Evolutionary conservation across 2,329 filamentous ascomycete species (phyloP), one percentile per base, ranked within the genome.

Genomic region (Niveomyces coronatus): DNA sequence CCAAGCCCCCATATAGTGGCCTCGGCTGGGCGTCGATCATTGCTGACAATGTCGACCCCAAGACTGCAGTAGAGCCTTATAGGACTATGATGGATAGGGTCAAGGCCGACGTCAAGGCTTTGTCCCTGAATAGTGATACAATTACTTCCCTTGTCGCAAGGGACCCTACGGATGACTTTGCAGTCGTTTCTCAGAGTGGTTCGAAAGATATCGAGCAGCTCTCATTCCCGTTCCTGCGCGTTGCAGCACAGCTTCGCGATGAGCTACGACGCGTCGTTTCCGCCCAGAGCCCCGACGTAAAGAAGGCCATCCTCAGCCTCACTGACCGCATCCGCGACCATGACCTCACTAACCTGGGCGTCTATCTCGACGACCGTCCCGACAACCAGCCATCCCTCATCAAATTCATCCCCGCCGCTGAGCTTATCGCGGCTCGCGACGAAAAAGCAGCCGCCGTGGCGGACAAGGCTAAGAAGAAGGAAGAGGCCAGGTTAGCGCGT

Each of bases 331-430:
- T 95, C 30, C 82, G 88, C 37, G 85, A 95, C 55, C 70, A 76
- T 9, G 78, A 88, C 40, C 74, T 95, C 9, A 88, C 84, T 50
- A 79, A 88, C 41, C 65, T 93, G 0, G 85, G 82, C 26, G 82
- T 95, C 41, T 93, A 93, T 53, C 76, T 95, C 1, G 88, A 95
- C 53, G 88, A 95, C 52, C 76, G 85, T 35, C 64, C 64, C n/a
- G 73, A 72, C 32, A 66, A 65, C 39, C 70, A 70, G 53, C 80
- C 76, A 0, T 85, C 86, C 1, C 70, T 94, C 22, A 80, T 94
- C 44, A 78, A 77, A 50, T 77, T 78, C 43, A 64, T 77, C 9
- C 70, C 73, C 0, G 70, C 68, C 4, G 61, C 67, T 4, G 70
- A 76, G 44, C 60, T 79, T 18, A 68, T 78, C 24, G 70, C 71